Conservation (phyloP, 331 rosid genomes). For the Telfairia occidentalis region DNA sequence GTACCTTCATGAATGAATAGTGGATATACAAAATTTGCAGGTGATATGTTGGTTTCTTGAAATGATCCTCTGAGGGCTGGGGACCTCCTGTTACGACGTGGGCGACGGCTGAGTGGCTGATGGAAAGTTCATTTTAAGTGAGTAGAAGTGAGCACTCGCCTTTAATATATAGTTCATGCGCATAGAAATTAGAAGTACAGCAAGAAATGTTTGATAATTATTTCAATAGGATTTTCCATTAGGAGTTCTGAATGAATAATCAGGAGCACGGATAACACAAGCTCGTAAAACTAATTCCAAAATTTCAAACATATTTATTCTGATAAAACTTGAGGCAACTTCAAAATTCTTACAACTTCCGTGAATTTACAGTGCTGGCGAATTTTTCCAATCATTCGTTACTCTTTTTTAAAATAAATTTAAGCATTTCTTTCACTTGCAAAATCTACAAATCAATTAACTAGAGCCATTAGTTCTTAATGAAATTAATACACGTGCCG, state of each 20-base stretch:
- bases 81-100: constrained; percentile 70
- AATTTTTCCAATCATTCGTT: background rate
- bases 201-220: background rate
- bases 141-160: background rate
- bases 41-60: constrained; percentile 73
- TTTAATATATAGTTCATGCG: background rate
- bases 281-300: background rate
- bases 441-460: background rate
- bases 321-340: background rate
- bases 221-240: background rate
- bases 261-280: background rate
- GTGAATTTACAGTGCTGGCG: background rate
- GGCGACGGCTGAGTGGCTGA: constrained; percentile 70
- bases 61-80: constrained; percentile 53
- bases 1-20: constrained; percentile 96
- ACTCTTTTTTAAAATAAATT: background rate
- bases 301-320: background rate
- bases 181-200: background rate
- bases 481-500: background rate
- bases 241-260: background rate
- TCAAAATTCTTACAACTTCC: background rate
- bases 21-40: constrained; percentile 84
- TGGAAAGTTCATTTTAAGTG: constrained; percentile 2
- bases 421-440: background rate
- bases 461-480: background rate